phyloP scores from a whole-genome alignment of 306 rosid genomes.

The Dryas alaskensis region DNA sequence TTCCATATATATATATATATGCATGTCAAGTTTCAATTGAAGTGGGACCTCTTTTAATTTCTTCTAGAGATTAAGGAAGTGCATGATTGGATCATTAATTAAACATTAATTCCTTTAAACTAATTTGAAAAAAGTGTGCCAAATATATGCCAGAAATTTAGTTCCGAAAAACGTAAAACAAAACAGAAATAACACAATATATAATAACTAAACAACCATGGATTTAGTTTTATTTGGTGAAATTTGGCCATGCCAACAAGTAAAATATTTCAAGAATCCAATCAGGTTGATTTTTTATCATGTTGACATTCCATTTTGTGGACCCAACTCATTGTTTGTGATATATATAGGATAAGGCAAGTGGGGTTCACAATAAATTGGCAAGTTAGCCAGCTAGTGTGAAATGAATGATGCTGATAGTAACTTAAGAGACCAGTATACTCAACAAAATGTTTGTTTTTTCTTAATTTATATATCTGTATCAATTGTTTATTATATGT shows the following conservation, averaged over 20 bases:
- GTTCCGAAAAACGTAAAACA: not conserved
- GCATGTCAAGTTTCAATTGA: too few relatives aligned
- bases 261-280: not conserved
- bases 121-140: not conserved
- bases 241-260: not conserved
- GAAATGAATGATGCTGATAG: conserved; percentile 17
- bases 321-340: not conserved
- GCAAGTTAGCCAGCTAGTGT: not conserved
- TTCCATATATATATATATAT: too few relatives aligned
- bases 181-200: not conserved
- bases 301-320: not conserved
- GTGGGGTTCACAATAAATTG: not conserved
- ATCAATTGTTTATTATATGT: too few relatives aligned
- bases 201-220: not conserved
- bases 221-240: not conserved
- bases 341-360: conserved; percentile 5
- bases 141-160: not conserved
- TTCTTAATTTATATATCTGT: too few relatives aligned
- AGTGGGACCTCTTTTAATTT: too few relatives aligned
- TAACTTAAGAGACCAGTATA: not conserved
- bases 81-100: not conserved
- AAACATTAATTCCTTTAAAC: not conserved
- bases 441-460: not conserved
- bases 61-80: not conserved
- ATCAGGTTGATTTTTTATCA: not conserved